Percentiles rank a stretch among this genome's conserved stretches.
These are phyloP conservation scores for Thermothielavioides terrestris DNA, from an alignment of 495 filamentous ascomycete species.

Conservation along the genomic window DNA sequence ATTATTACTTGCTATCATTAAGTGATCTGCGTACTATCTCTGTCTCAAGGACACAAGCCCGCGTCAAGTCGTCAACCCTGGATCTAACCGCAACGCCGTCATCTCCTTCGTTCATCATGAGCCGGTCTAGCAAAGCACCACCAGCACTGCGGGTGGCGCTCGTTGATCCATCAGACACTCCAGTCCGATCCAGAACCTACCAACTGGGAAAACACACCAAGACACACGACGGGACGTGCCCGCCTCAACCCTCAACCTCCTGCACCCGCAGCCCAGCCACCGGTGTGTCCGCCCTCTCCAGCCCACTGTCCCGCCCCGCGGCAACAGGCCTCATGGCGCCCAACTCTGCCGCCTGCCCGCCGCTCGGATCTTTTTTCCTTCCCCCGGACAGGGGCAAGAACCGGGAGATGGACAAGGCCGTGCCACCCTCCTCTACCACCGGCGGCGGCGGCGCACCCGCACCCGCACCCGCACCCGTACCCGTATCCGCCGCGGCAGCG, in stretches of 20 bases:
- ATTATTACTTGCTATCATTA: slow-evolving; percentile 1
- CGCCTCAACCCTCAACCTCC: slow-evolving; percentile 30
- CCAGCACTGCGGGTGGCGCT: no score
- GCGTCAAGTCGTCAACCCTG: no score
- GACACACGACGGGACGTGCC: no score
- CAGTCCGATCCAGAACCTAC: no score
- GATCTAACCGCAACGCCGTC: background rate
- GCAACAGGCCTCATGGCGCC: slow-evolving; percentile 39
- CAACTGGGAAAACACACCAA: no score
- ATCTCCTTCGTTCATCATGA: no score
- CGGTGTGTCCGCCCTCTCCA: slow-evolving; percentile 22
- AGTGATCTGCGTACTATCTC: background rate
- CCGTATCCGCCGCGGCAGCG: slow-evolving; percentile 51
- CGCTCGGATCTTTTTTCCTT: slow-evolving; percentile 66
- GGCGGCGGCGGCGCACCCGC: no score
- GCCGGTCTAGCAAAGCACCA: no score
- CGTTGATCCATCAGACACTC: no score
- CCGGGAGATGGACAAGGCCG: slow-evolving; percentile 41
- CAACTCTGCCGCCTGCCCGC: slow-evolving; percentile 62
- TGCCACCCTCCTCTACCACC: slow-evolving; percentile 29
- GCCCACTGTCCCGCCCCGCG: background rate
- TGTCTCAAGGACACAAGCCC: background rate
- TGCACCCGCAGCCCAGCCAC: slow-evolving; percentile 24
- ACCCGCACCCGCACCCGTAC: slow-evolving; percentile 12
- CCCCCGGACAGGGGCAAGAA: slow-evolving; percentile 51